These are phyloP conservation scores for Passalora sequoiae DNA, from an alignment of 2,329 filamentous ascomycete genomes.

Conservation along the genomic window DNA sequence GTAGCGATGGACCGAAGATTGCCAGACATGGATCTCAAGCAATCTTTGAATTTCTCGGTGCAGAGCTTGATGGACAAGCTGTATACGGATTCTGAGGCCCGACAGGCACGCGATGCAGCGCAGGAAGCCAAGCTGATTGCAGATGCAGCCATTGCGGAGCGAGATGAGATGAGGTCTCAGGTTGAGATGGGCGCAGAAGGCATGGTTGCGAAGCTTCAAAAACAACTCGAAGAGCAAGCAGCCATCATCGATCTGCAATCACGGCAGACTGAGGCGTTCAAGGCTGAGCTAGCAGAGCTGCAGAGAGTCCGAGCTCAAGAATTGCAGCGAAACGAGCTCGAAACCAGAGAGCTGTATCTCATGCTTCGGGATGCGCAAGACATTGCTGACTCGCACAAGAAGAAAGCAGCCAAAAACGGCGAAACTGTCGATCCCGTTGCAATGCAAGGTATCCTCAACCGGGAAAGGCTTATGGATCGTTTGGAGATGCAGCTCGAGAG, in stretches of 20 bases:
- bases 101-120: conserved; percentile 86
- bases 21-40: conserved; percentile 96
- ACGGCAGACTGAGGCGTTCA: conserved; percentile 80
- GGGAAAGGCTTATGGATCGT: conserved; percentile 85
- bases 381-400: conserved; percentile 83
- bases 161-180: conserved; percentile 87
- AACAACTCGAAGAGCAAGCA: conserved; percentile 86
- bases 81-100: conserved; percentile 91
- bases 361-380: conserved; percentile 98
- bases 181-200: conserved; percentile 90
- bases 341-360: conserved; percentile 92
- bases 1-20: conserved; percentile 95
- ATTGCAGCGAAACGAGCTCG: conserved; percentile 87
- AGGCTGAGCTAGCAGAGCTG: conserved; percentile 80
- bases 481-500: conserved; percentile 92
- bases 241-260: conserved; percentile 84
- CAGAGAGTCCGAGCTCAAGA: conserved; percentile 84
- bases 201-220: conserved; percentile 85
- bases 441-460: conserved; percentile 89
- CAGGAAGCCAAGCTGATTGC: conserved; percentile 87
- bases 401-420: conserved; percentile 50
- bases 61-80: conserved; percentile 92
- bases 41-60: conserved; percentile 95
- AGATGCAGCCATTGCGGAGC: conserved; percentile 90
- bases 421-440: conserved; percentile 64